Base-by-base conservation (phyloP, 345 rosid genomes). In the Eucalyptus viminalis region DNA sequence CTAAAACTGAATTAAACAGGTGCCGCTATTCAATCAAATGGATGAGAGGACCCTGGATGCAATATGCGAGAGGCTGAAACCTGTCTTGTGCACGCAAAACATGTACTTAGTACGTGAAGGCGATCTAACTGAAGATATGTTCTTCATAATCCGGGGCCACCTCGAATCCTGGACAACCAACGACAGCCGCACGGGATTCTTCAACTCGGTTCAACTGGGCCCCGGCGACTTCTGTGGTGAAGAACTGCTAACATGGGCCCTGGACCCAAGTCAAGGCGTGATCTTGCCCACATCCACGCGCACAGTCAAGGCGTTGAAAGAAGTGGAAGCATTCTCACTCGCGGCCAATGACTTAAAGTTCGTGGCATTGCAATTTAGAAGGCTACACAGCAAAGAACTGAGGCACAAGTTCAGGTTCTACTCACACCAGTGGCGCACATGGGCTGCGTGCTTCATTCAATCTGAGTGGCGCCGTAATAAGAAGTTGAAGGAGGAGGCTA, bases 111-210 rank as follows among this genome's bases (percentile, higher is more conserved):
- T 88, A 4, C 91, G 91, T 14, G 93, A 92, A 86, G 92, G 93
- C 47, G 92, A 92, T 76, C 93, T 87, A 6, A 92, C 90, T 6
- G 72, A 40, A 44, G 90, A 92, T 51, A 89, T 92, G 92, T 62
- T 92, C 53, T 92, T 92, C 91, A 90, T 92, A 49, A 88, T 90
- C 85, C 62, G 93, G 25, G 93, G 93, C n/a, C 80, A 87, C n/a
- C 89, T 92, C 7, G 90, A 90, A 27, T 87, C 90, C 86, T 51
- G 86, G 76, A 92, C 92, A 9, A 89, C 92, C 10, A 80, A 90
- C 16, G 91, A 90, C 58, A 92, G 90, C 49, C 76, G 88, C 43
- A 24, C 72, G 5, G 87, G 37, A n/a, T 47, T 85, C 87, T 31
- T 85, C 53, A 85, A 47, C 87, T 85, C 54, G 1, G 29, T 29